Percentiles rank a stretch among this genome's conserved stretches.
phyloP scores from a whole-genome alignment of 495 filamentous ascomycete genomes.

The Cetradonia linearis region DNA sequence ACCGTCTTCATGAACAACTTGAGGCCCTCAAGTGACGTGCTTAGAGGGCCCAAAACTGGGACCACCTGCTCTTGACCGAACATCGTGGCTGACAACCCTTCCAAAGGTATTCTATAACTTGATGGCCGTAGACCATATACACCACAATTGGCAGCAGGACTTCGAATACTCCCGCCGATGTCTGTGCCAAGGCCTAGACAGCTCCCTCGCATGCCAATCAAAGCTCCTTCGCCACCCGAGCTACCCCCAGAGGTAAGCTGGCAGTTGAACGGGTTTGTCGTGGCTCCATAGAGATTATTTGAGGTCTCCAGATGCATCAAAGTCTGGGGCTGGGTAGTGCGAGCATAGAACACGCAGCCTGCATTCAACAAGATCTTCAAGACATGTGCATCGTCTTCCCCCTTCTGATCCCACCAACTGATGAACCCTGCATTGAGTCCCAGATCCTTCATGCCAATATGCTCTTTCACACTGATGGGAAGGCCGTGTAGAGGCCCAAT shows the following conservation, averaged over 20 bases:
- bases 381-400: slow-evolving; percentile 22
- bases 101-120: slow-evolving; percentile 24
- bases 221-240: slow-evolving; percentile 49
- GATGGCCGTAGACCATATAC: slow-evolving; percentile 31
- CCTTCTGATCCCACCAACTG: slow-evolving; percentile 24
- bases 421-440: slow-evolving; percentile 24
- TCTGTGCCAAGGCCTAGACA: slow-evolving; percentile 34
- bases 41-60: slow-evolving; percentile 53
- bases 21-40: slow-evolving; percentile 49
- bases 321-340: slow-evolving; percentile 48
- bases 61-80: slow-evolving; percentile 50
- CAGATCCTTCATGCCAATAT: slow-evolving; percentile 25
- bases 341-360: slow-evolving; percentile 43
- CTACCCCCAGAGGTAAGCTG: slow-evolving; percentile 43
- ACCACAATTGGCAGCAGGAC: slow-evolving; percentile 29
- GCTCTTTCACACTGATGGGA: slow-evolving; percentile 36
- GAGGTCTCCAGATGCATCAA: slow-evolving; percentile 45
- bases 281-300: slow-evolving; percentile 46
- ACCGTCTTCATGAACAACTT: slow-evolving; percentile 54
- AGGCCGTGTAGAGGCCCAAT: slow-evolving; percentile 37
- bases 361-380: slow-evolving; percentile 32
- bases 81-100: slow-evolving; percentile 34
- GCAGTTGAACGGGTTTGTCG: slow-evolving; percentile 43
- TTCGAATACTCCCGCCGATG: slow-evolving; percentile 32
- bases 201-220: slow-evolving; percentile 31